Evolutionary conservation across 148 eudicot genomes (phyloP), one percentile per base, ranked within the genome.

Genomic region (Fagopyrum esculentum): DNA sequence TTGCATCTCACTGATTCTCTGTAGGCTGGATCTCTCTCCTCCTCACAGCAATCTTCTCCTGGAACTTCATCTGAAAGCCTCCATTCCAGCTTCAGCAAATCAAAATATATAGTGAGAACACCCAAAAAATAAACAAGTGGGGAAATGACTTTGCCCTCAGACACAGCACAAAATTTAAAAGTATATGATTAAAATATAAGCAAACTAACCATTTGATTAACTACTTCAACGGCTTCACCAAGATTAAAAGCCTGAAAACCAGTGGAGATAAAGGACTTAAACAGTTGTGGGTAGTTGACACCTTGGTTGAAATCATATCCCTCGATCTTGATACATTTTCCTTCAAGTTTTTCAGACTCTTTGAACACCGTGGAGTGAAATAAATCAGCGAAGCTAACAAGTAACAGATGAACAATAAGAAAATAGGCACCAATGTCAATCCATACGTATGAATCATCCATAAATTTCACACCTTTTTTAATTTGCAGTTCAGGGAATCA

Each of bases 211-310:
- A 94, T 94, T 86, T 88, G 85, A 69, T 91, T 91, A 64, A 94
- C 97, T n/a, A 87, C 81, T 74, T 91, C 78, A 77, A 94, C 90
- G 16, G 98, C 98, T 6, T 94, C 96, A 2, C 96, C 97, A 17
- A 94, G 96, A 79, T 91, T 90, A 69, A 97, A 87, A 17, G 98
- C 98, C 80, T 94, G 98, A 72, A 94, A 94, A 46, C 97, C 98
- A 17, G 96, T 94, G 50, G 91, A 84, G 47, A 83, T 61, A 71
- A 90, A 78, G 75, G 96, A 90, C 54, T 83, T 85, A 5, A 91
- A 55, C 68, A 94, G 82, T 68, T 81, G 76, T 0, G 80, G 48
- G 79, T 94, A 91, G 77, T 91, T 71, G 6, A 91, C 87, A 6
- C 98, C 98, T 22, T 79, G 80, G 73, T 90, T 94, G 77, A 94